Percentiles rank a stretch among this genome's conserved stretches.
Conservation (phyloP, 768 basidiomycete species). For the Saitozyma sp. region DNA sequence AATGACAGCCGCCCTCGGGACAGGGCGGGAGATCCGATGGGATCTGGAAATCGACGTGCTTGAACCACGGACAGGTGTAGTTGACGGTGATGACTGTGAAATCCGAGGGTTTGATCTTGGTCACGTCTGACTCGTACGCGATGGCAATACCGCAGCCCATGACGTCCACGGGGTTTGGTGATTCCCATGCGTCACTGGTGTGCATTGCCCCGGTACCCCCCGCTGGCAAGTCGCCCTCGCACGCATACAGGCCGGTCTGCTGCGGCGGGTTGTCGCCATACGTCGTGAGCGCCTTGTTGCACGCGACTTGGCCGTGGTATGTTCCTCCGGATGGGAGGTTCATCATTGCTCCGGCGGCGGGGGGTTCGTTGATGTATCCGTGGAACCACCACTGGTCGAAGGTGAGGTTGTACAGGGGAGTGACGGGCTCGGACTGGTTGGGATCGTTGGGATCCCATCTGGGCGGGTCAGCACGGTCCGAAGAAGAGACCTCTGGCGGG, state of each 20-base stretch:
- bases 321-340: constrained; percentile 42
- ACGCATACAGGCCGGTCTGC: constrained; percentile 41
- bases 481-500: background rate
- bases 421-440: constrained; percentile 42
- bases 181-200: constrained; percentile 37
- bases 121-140: constrained; percentile 41
- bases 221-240: constrained; percentile 27
- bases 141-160: constrained; percentile 47
- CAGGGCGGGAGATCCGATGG: constrained; percentile 49
- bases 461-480: background rate
- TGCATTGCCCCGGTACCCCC: constrained; percentile 47
- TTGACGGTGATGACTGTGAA: constrained; percentile 41
- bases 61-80: constrained; percentile 46
- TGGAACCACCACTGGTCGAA: constrained; percentile 51
- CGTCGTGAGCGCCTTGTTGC: constrained; percentile 39
- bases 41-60: constrained; percentile 48
- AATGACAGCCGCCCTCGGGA: constrained; percentile 47
- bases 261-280: constrained; percentile 27
- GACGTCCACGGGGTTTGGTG: constrained; percentile 32
- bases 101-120: constrained; percentile 38
- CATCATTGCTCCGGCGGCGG: constrained; percentile 38
- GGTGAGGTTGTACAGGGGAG: constrained; percentile 36
- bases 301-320: constrained; percentile 43
- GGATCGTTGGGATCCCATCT: constrained; percentile 41
- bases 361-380: constrained; percentile 44